Base-by-base conservation (phyloP, 164 flowering plant genomes). In the Annona cherimola region DNA sequence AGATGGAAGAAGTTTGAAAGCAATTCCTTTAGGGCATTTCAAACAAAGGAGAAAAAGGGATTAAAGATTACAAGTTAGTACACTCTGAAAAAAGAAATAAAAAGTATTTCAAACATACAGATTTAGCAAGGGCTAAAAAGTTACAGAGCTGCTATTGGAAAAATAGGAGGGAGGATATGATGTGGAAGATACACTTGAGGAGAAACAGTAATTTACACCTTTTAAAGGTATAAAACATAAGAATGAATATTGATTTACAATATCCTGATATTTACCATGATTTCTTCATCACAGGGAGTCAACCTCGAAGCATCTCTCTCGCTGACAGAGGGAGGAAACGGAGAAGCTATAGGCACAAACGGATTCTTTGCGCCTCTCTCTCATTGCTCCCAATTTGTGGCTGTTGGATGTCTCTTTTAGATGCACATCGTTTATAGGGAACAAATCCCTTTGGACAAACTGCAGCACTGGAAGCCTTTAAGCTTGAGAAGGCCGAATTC, bases 391-490 rank as follows among this genome's bases (percentile, higher is more conserved):
- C 73, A 39, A 73, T 40, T 54, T 66, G 70, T 3, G 81, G 71
- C 44, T 81, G 74, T 42, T 65, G 75, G 19, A 65, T 44, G n/a
- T 79, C 85, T 67, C 79, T 78, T 69, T 81, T 87, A 5, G 84
- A 81, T 42, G 81, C 59, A 71, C 85, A 81, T 79, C 89, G 87
- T 73, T 86, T 90, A 66, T 90, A 90, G 2, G 94, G 95, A 18
- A 88, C 78, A 70, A 90, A 90, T 5, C 95, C 95, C 80, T 78
- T 86, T 54, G 3, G 35, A 45, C 75, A 20, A 40, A 67, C 77
- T 12, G 19, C 63, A n/a, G 45, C 19, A 35, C 60, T 54, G 26
- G 67, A 43, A 18, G 69, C 60, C 12, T 50, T 50, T 50, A 50
- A 2, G 57, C 26, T 73, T 9, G 79, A 77, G 68, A 78, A 79